A percentile compares a stretch with the other conserved stretches of the same genome.
Evolutionary conservation across 371 early-diverging fungal genomes (phyloP).

Genomic region (Syncephalastrum racemosum): DNA sequence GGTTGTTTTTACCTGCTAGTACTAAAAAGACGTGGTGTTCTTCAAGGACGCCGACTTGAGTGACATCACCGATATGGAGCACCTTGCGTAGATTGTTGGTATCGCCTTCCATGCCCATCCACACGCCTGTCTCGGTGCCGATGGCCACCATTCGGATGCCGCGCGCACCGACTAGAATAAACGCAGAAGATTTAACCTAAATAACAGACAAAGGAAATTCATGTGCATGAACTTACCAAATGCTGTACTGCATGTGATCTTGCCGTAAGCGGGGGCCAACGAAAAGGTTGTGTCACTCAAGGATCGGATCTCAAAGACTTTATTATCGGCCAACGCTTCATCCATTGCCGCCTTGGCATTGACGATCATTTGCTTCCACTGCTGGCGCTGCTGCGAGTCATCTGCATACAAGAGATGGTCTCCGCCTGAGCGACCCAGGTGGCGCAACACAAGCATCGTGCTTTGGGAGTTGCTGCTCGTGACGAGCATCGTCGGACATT

Average conservation of each 20-base stretch:
- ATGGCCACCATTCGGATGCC: slow-evolving; percentile 68
- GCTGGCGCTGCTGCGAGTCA: slow-evolving; percentile 67
- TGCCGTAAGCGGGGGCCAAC: slow-evolving; percentile 32
- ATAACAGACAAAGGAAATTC: not conserved
- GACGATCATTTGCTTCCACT: slow-evolving; percentile 84
- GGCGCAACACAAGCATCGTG: slow-evolving; percentile 33
- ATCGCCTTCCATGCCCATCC: slow-evolving; percentile 51
- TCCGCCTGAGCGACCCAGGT: slow-evolving; percentile 77
- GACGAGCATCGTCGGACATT: slow-evolving; percentile 22
- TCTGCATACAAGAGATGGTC: slow-evolving; percentile 71
- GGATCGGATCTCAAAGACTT: slow-evolving; percentile 64
- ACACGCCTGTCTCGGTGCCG: slow-evolving; percentile 82
- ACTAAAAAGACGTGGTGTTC: slow-evolving; percentile 40
- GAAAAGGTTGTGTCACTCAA: slow-evolving; percentile 44
- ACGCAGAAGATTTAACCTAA: not conserved
- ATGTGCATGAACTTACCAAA: slow-evolving; percentile 47
- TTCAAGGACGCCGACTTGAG: slow-evolving; percentile 40
- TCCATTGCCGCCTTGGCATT: slow-evolving; percentile 63
- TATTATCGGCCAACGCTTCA: slow-evolving; percentile 37
- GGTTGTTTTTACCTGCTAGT: slow-evolving; percentile 26
- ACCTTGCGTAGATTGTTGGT: slow-evolving; percentile 33
- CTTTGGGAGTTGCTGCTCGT: slow-evolving; percentile 27
- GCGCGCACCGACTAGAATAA: slow-evolving; percentile 32
- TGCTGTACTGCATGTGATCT: slow-evolving; percentile 70
- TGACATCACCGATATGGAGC: slow-evolving; percentile 32